phyloP scores from a whole-genome alignment of 108 stramenopile species.

The Stephanodiscus minutulus region DNA sequence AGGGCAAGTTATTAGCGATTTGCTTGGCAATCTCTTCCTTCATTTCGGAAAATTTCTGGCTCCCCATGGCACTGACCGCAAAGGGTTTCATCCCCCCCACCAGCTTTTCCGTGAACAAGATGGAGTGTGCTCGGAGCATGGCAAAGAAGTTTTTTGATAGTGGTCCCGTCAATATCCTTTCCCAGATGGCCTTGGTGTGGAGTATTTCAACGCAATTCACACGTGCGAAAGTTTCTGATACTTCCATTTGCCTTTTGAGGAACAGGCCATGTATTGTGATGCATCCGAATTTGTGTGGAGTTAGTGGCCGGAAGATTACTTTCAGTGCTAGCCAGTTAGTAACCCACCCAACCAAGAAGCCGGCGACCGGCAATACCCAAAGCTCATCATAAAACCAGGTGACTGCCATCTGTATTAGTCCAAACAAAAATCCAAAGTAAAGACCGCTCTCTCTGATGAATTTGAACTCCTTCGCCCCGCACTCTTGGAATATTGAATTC shows the following conservation, averaged over 20 bases:
- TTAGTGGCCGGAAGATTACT: slow-evolving; percentile 82
- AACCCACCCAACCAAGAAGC: slow-evolving; percentile 77
- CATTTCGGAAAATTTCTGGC: slow-evolving; percentile 80
- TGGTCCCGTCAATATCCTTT: slow-evolving; percentile 78
- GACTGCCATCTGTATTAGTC: slow-evolving; percentile 79
- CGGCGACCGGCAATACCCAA: slow-evolving; percentile 91
- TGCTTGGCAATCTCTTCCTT: slow-evolving; percentile 87
- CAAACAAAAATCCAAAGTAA: slow-evolving; percentile 89
- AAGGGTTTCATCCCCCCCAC: slow-evolving; percentile 83
- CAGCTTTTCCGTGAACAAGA: slow-evolving; percentile 78
- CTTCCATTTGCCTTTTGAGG: slow-evolving; percentile 85
- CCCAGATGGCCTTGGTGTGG: slow-evolving; percentile 68
- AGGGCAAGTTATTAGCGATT: slow-evolving; percentile 73
- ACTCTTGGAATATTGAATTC: slow-evolving; percentile 91
- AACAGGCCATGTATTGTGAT: slow-evolving; percentile 87
- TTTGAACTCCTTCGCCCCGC: slow-evolving; percentile 82
- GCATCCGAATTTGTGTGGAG: slow-evolving; percentile 67
- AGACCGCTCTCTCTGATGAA: slow-evolving; percentile 79
- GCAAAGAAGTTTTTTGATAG: slow-evolving; percentile 76
- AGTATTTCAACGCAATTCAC: slow-evolving; percentile 62
- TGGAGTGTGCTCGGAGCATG: slow-evolving; percentile 82
- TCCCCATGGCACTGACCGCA: slow-evolving; percentile 83
- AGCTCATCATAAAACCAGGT: slow-evolving; percentile 68
- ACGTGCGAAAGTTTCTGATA: slow-evolving; percentile 81
- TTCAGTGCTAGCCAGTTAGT: slow-evolving; percentile 92